Evolutionary conservation across 441 rosid species (phyloP).

Genomic region (Gossypium laxum): DNA sequence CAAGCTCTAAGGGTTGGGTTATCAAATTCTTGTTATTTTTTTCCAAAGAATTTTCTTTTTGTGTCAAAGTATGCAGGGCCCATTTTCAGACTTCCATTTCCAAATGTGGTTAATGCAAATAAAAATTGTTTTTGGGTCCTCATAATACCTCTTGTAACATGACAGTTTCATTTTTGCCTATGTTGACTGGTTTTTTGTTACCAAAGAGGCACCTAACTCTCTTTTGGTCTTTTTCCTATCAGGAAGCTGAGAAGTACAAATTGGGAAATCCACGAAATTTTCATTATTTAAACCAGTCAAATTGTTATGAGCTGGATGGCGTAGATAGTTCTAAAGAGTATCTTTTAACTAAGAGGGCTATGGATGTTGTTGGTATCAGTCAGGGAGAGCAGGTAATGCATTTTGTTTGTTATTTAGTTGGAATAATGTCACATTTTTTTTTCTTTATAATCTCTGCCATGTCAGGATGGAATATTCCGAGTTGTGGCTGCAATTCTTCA

Average conservation of each 20-base stretch:
- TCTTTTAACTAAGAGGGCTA: constrained; percentile 61
- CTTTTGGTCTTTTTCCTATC: constrained; percentile 8
- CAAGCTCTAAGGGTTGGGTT: neutral
- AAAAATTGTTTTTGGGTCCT: neutral
- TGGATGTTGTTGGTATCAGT: constrained; percentile 84
- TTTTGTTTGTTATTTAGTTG: neutral
- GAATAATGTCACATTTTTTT: neutral
- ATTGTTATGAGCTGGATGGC: constrained; percentile 58
- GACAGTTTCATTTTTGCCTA: neutral
- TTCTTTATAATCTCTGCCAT: constrained; percentile 13
- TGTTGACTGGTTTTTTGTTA: neutral
- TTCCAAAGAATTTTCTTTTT: neutral
- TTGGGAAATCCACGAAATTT: constrained; percentile 65
- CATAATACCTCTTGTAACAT: neutral
- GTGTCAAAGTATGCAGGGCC: neutral
- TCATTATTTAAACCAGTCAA: constrained; percentile 85
- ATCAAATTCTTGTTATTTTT: neutral
- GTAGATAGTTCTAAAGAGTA: constrained; percentile 75
- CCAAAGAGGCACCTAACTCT: neutral
- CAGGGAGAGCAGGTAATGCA: constrained; percentile 60
- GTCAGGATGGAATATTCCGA: constrained; percentile 76
- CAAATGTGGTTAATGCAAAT: neutral
- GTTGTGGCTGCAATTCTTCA: constrained; percentile 93
- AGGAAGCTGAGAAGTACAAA: constrained; percentile 72
- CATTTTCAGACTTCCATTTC: neutral